Base-by-base conservation (phyloP, 345 rosid genomes). In the Salix brachista region DNA sequence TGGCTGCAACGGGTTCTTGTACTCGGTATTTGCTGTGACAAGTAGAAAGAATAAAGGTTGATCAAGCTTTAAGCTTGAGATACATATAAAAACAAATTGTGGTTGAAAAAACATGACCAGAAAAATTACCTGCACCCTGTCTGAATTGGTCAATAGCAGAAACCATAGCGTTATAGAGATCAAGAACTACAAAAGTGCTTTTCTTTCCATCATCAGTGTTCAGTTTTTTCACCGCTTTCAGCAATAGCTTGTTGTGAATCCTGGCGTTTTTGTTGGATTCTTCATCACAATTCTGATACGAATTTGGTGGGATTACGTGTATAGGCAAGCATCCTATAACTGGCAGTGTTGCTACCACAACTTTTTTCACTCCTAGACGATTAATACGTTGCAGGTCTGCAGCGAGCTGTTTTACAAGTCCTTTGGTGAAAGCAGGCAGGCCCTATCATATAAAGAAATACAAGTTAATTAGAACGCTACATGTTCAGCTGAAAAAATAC, bases 271-370 rank as follows among this genome's bases (percentile, higher is more conserved):
- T 30, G 32, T 30, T 30, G 32, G 32, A 30, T 30, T 30, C 32
- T 46, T 73, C 80, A 19, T 66, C 78, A 52, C 89, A 86, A 30
- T 76, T 67, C 2, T 19, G 2, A 65, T 74, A 84, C 2, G 81
- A 76, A n/a, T 52, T 19, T 52, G 52, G 61, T 32, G 7, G 14
- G 14, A 36, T 77, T 14, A 80, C 5, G 36, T 28, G 19, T 9
- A 32, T 44, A 2, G 85, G 88, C 44, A 84, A 60, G 77, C 88
- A 86, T 70, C 86, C 85, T 41, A 71, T 18, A 44, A 1, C 1
- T 12, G 48, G 48, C 2, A 44, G 3, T 44, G 48, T 44, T 44
- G 48, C 13, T 8, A 39, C 42, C 0, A 8, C 42, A 9, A 39
- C 12, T 9, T 39, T 39, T 39, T 39, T 39, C 42, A 39, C 42